These are phyloP conservation scores for Tylopilus orsonianus DNA, from an alignment of 1,284 basidiomycete genomes.

Conservation along the genomic window DNA sequence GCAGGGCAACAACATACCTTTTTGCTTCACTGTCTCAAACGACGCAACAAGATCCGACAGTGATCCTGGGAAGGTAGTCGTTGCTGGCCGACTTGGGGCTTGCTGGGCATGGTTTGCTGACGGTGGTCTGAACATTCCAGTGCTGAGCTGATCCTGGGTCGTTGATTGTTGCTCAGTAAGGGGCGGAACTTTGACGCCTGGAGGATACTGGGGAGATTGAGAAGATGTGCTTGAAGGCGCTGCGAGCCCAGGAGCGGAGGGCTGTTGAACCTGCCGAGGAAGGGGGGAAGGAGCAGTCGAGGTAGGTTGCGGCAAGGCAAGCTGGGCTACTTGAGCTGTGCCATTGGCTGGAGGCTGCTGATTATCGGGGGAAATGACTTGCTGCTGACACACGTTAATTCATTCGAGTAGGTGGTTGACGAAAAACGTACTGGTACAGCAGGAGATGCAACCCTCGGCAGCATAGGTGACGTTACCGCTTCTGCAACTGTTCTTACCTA, in stretches of 20 bases:
- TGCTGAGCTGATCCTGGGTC: constrained; percentile 27
- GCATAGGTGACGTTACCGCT: constrained; percentile 38
- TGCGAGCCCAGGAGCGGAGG: constrained; percentile 27
- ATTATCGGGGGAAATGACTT: constrained; percentile 34
- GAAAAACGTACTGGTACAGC: constrained; percentile 36
- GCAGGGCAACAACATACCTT: constrained; percentile 55
- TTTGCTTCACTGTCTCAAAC: constrained; percentile 95
- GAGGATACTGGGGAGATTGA: constrained; percentile 59
- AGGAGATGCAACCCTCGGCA: constrained; percentile 40
- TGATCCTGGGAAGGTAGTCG: constrained; percentile 70
- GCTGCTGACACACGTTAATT: constrained; percentile 25
- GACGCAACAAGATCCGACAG: constrained; percentile 92
- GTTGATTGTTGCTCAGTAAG: constrained; percentile 34
- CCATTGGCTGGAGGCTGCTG: constrained; percentile 38
- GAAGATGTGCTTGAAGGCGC: constrained; percentile 28
- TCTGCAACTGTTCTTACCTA: constrained; percentile 37
- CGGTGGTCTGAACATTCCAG: constrained; percentile 38
- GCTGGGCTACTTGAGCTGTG: constrained; percentile 30
- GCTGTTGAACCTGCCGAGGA: constrained; percentile 63
- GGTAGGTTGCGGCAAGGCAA: constrained; percentile 28
- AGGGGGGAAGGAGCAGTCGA: constrained; percentile 51
- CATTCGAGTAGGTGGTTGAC: constrained; percentile 7
- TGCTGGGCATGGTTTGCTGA: constrained; percentile 44
- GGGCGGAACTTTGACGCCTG: constrained; percentile 61
- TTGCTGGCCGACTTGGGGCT: constrained; percentile 33